These are phyloP conservation scores for Pluteus cervinus DNA, from an alignment of 768 basidiomycete genomes.

Conservation along the genomic window DNA sequence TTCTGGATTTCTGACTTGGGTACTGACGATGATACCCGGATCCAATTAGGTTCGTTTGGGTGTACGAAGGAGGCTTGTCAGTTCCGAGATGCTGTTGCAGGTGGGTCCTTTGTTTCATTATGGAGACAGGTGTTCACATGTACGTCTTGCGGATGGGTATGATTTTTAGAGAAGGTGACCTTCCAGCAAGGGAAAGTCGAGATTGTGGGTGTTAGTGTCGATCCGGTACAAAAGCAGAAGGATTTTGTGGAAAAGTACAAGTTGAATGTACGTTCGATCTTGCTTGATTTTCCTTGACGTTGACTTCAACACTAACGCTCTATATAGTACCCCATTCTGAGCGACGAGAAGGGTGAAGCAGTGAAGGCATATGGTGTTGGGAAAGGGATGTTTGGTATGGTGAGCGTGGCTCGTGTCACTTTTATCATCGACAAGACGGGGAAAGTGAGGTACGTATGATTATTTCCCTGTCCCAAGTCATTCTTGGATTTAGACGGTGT, in stretches of 20 bases:
- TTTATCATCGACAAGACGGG: conserved; percentile 74
- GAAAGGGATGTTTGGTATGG: conserved; percentile 61
- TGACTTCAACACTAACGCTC: background rate
- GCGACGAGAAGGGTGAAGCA: conserved; percentile 58
- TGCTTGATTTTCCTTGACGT: too few species aligned
- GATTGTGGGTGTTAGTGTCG: conserved; percentile 70
- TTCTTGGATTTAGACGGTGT: conserved; percentile 4
- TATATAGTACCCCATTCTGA: conserved; percentile 72
- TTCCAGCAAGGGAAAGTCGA: conserved; percentile 61
- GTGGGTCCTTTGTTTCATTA: conserved; percentile 28
- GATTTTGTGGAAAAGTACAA: conserved; percentile 67
- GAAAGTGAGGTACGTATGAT: conserved; percentile 46
- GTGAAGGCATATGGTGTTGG: conserved; percentile 63
- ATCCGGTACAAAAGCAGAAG: conserved; percentile 69
- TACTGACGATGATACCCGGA: background rate
- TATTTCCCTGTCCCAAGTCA: background rate
- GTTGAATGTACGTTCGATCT: conserved; percentile 41
- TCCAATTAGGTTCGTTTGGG: conserved; percentile 53
- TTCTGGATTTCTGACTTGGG: background rate
- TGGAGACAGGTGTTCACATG: background rate
- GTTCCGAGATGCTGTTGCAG: conserved; percentile 72
- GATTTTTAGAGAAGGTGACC: conserved; percentile 50
- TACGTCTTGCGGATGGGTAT: too few species aligned
- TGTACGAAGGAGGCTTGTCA: conserved; percentile 81
- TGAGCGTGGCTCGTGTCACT: conserved; percentile 56